Evolutionary conservation across 129 eudicot genomes (phyloP), one percentile per base, ranked within the genome.

Genomic region (Artemisia tridentata): DNA sequence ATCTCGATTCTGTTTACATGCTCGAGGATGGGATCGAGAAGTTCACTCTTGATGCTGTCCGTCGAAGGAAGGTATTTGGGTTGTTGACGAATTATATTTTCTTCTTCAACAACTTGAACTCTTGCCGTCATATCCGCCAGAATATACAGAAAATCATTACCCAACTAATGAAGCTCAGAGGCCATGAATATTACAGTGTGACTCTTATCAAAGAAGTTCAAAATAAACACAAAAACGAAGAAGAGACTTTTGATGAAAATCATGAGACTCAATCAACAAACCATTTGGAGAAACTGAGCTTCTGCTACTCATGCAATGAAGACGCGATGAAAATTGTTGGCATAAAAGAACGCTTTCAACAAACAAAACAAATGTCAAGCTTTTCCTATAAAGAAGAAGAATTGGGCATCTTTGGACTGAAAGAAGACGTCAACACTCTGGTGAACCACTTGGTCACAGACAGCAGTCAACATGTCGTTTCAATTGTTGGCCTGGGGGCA

Each of bases 11-110:
- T 55, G 67, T 84, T 17, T 84, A 84, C 62, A 31, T 48, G 34
- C 58, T 84, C 19, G 88, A 84, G 56, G 83, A 84, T 23, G 45
- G 54, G 12, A 72, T 81, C 15, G 85, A 84, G 38, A 64, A 38
- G 60, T 81, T 80, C 46, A 75, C 80, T 11, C 67, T 78, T 21
- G 55, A 69, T 61, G 65, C 67, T 12, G 53, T 69, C 18, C 64
- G 81, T n/a, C 79, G 68, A 70, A 77, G 74, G 73, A 76, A 83
- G 65, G 75, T 65, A 47, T 55, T 50, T 27, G 78, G 85, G 13
- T 77, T 80, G 60, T 78, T 84, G 16, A 68, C 71, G 10, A 76
- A 72, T 46, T 68, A 73, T 65, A 52, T 62, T 52, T 63, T 80
- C 76, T 70, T 69, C 49, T 62, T 84, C 47, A 77, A 69, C 75